These are phyloP conservation scores for Calonectria pseudoreteaudii DNA, from an alignment of 2,329 filamentous ascomycete genomes.

Conservation along the genomic window DNA sequence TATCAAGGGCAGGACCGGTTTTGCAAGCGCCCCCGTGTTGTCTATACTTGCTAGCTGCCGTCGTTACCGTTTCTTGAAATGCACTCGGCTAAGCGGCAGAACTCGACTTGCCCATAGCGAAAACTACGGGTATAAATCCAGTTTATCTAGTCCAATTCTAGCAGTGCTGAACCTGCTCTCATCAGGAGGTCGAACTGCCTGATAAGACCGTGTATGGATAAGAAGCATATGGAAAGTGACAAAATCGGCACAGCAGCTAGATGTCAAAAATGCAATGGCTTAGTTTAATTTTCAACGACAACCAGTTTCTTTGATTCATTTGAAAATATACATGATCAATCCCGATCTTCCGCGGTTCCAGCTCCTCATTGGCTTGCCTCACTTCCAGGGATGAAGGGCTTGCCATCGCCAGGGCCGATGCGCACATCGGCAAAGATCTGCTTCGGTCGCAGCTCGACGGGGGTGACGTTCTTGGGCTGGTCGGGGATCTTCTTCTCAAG, in stretches of 20 bases:
- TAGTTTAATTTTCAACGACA: conserved; percentile 29
- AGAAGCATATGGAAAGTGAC: neutral
- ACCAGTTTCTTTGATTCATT: conserved; percentile 44
- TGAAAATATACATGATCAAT: conserved; percentile 47
- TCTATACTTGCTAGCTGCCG: neutral
- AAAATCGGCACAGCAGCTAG: neutral
- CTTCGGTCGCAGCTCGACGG: conserved; percentile 78
- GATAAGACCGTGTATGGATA: neutral
- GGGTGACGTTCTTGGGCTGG: conserved; percentile 74
- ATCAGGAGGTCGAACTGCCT: neutral
- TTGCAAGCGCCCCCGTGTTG: neutral
- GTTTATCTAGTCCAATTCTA: neutral
- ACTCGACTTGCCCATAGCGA: neutral
- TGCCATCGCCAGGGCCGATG: conserved; percentile 55
- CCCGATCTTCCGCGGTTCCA: conserved; percentile 34
- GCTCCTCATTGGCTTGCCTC: conserved; percentile 50
- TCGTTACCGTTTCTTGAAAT: neutral
- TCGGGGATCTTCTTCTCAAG: conserved; percentile 85
- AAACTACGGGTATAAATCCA: neutral
- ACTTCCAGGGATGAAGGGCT: conserved; percentile 53
- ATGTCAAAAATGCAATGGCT: neutral
- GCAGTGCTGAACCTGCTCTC: neutral
- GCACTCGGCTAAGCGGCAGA: neutral
- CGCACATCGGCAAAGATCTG: conserved; percentile 71
- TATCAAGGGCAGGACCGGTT: neutral